Base-by-base conservation (phyloP, 768 basidiomycete species). In the Clitopilus passeckerianus region DNA sequence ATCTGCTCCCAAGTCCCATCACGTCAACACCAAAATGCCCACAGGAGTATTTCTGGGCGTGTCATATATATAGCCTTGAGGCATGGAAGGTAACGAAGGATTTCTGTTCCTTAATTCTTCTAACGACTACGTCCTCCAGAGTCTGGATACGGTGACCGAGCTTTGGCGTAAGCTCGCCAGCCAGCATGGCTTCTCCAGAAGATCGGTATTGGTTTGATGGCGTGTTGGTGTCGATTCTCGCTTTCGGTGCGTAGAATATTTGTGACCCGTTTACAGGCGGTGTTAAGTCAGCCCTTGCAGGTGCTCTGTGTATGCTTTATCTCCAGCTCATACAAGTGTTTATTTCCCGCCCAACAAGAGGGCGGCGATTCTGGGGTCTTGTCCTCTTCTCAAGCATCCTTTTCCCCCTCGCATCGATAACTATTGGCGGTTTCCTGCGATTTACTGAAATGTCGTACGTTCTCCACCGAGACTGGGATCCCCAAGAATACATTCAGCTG, bases 261-360 rank as follows among this genome's bases (percentile, higher is more conserved):
- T 30, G 3, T 30, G 4, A 30, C 27, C 27, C 4, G 7, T 4
- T 30, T 30, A 30, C 3, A 4, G 27, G 27, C 3, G 4, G 7
- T 30, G 3, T 30, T 4, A 30, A 4, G 27, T 3, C 3, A 4
- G 7, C 27, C 16, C 34, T 55, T 37, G 16, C 12, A 67, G 66
- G 66, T 15, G 64, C 66, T 20, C 57, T 67, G 22, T 54, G 64
- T 6, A 67, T 67, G 66, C 56, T 67, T n/a, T 67, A 65, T 24
- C 34, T 61, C 14, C 66, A 67, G 44, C 56, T 67, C 8, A 54
- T 59, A 33, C 66, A 67, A 46, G 66, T 67, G 16, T 56, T 67
- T 20, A 56, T 65, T 7, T 67, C 64, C 15, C 59, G 66, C 43
- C 66, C 66, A n/a, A 62, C 65, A 53, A 57, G 64, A 37, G 64